Percentiles rank a stretch among this genome's conserved stretches.
phyloP scores from a whole-genome alignment of 2,329 filamentous ascomycete species.

The Neopestalotiopsis sp. region DNA sequence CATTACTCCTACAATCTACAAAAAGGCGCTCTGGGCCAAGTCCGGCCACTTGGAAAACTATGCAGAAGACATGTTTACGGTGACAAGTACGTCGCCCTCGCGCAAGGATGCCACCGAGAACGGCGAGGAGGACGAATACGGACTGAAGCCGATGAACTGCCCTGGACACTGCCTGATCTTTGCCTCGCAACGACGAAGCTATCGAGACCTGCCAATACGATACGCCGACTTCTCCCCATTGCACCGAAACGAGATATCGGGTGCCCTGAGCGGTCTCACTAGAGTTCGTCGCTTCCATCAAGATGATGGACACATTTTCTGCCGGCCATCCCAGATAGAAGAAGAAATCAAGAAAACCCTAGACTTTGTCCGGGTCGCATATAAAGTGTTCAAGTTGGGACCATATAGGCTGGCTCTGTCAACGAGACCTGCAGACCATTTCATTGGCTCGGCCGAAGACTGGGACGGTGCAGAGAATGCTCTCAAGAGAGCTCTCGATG shows the following conservation, averaged over 20 bases:
- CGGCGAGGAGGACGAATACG: constrained; percentile 47
- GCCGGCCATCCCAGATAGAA: constrained; percentile 62
- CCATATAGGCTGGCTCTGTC: constrained; percentile 79
- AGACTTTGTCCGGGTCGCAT: constrained; percentile 52
- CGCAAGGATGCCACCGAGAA: constrained; percentile 37
- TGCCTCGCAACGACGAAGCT: constrained; percentile 80
- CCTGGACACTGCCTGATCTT: constrained; percentile 93
- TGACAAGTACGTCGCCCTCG: constrained; percentile 60
- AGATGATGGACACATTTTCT: constrained; percentile 97
- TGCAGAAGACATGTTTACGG: constrained; percentile 90
- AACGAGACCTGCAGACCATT: constrained; percentile 77
- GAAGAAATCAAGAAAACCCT: constrained; percentile 62
- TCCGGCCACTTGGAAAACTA: constrained; percentile 91
- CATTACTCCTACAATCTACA: constrained; percentile 89
- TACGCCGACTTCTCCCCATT: constrained; percentile 96
- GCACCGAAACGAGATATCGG: constrained; percentile 94
- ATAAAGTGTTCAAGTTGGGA: constrained; percentile 70
- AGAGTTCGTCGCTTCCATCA: constrained; percentile 94
- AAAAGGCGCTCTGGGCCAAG: constrained; percentile 83
- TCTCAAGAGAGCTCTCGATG: constrained; percentile 66
- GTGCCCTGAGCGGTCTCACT: constrained; percentile 87
- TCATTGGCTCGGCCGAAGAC: constrained; percentile 75
- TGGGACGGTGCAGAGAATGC: constrained; percentile 72
- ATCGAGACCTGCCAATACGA: constrained; percentile 87
- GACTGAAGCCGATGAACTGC: constrained; percentile 98